phyloP scores from a whole-genome alignment of 148 eudicot genomes.

The Drosera capensis region DNA sequence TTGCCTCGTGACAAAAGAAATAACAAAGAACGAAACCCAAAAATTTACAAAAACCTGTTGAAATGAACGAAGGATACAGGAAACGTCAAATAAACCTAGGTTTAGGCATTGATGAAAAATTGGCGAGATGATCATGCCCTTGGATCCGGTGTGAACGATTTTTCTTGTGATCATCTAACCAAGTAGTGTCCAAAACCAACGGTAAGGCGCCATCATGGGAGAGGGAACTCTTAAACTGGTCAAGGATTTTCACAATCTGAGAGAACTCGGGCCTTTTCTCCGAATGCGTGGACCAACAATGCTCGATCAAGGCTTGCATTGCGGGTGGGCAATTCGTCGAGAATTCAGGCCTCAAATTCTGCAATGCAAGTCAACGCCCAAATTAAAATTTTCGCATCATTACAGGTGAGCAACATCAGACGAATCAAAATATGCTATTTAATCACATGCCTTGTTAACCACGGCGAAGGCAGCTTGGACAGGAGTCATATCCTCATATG shows the following conservation, averaged over 20 bases:
- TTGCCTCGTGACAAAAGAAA: no score
- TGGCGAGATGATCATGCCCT: slow-evolving; percentile 1
- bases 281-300: slow-evolving; percentile 47
- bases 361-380: slow-evolving; percentile 4
- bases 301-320: slow-evolving; percentile 43
- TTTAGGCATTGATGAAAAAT: slow-evolving; percentile 6
- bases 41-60: no score
- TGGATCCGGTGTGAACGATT: slow-evolving; percentile 40
- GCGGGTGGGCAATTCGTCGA: slow-evolving; percentile 41
- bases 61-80: no score
- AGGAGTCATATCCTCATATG: slow-evolving; percentile 54
- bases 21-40: no score
- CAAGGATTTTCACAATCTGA: slow-evolving; percentile 52
- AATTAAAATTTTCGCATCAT: background rate
- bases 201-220: slow-evolving; percentile 42
- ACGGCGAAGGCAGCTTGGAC: slow-evolving; percentile 78
- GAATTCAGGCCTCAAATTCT: slow-evolving; percentile 52
- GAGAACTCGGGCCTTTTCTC: slow-evolving; percentile 67
- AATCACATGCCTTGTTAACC: slow-evolving; percentile 38
- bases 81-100: slow-evolving; percentile 6
- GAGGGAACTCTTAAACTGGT: slow-evolving; percentile 39
- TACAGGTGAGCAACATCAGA: background rate
- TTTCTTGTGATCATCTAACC: slow-evolving; percentile 32
- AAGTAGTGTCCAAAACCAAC: slow-evolving; percentile 16
- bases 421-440: background rate